Conservation (phyloP, 257 asterid species). For the Solanum gracilifrons region DNA sequence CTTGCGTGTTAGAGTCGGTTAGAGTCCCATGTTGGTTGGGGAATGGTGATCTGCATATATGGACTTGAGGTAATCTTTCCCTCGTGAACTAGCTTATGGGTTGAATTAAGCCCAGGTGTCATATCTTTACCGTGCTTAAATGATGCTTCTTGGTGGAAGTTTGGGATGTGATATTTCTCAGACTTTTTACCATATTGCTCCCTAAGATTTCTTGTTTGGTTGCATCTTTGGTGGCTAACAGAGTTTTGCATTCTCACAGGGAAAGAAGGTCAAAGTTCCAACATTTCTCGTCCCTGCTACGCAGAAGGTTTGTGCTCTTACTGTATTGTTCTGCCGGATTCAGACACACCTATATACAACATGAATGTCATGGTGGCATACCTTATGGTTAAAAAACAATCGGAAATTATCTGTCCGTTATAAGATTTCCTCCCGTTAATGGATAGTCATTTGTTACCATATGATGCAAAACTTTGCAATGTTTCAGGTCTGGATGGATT, state of each 20-base stretch:
- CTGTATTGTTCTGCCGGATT: not conserved
- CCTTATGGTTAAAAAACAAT: not conserved
- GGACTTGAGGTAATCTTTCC: not conserved
- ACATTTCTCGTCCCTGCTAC: conserved; percentile 94
- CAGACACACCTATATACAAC: not conserved
- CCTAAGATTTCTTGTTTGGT: not conserved
- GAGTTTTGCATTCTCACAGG: conserved; percentile 29
- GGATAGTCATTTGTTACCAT: too few relatives aligned
- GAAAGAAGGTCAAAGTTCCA: conserved; percentile 89
- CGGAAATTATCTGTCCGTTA: too few relatives aligned
- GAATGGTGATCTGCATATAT: not conserved
- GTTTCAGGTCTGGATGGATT: conserved; percentile 90
- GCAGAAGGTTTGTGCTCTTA: conserved; percentile 57
- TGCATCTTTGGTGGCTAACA: not conserved
- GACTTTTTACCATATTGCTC: not conserved
- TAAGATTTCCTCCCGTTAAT: too few relatives aligned
- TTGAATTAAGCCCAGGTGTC: not conserved
- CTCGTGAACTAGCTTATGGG: not conserved
- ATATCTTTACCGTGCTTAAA: not conserved
- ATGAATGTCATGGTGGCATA: not conserved
- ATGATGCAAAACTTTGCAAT: not conserved
- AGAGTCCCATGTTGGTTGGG: not conserved
- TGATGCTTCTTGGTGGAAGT: not conserved
- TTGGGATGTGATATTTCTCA: not conserved
- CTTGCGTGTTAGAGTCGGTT: not conserved